Percentiles rank a stretch among this genome's conserved stretches.
phyloP scores from a whole-genome alignment of 768 basidiomycete genomes.

The Trametes meyenii region DNA sequence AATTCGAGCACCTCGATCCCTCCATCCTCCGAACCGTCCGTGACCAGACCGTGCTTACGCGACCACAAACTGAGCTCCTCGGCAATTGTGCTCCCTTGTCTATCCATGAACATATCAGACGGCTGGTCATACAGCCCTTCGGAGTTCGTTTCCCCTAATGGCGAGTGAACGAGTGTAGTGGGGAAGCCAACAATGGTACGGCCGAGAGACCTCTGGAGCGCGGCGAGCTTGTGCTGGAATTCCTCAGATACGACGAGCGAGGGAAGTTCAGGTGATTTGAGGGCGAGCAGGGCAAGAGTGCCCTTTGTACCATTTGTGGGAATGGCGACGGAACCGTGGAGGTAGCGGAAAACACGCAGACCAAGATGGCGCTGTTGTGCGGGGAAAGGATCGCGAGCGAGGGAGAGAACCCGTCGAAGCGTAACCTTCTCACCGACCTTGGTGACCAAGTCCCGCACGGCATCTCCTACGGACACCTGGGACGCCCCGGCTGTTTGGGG shows the following conservation, averaged over 20 bases:
- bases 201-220: constrained; percentile 74
- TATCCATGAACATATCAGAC: constrained; percentile 74
- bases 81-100: constrained; percentile 38
- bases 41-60: constrained; percentile 46
- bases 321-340: constrained; percentile 53
- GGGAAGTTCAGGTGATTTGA: constrained; percentile 52
- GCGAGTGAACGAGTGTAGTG: constrained; percentile 51
- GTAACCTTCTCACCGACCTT: constrained; percentile 82
- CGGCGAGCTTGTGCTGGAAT: constrained; percentile 60
- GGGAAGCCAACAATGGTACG: constrained; percentile 87
- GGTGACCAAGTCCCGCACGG: constrained; percentile 71
- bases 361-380: constrained; percentile 40
- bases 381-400: constrained; percentile 42
- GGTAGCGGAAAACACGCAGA: constrained; percentile 56
- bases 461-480: constrained; percentile 53
- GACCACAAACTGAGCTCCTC: constrained; percentile 59
- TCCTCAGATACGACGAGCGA: constrained; percentile 45
- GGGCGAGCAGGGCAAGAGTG: constrained; percentile 55
- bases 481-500: constrained; percentile 25
- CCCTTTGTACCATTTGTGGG: constrained; percentile 58
- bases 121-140: constrained; percentile 71
- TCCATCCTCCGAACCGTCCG: constrained; percentile 36
- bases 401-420: constrained; percentile 57
- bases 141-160: constrained; percentile 39
- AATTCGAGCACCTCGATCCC: constrained; percentile 56